Evolutionary conservation across 2,329 filamentous ascomycete genomes (phyloP).

Genomic region (Aureobasidium pullulans): DNA sequence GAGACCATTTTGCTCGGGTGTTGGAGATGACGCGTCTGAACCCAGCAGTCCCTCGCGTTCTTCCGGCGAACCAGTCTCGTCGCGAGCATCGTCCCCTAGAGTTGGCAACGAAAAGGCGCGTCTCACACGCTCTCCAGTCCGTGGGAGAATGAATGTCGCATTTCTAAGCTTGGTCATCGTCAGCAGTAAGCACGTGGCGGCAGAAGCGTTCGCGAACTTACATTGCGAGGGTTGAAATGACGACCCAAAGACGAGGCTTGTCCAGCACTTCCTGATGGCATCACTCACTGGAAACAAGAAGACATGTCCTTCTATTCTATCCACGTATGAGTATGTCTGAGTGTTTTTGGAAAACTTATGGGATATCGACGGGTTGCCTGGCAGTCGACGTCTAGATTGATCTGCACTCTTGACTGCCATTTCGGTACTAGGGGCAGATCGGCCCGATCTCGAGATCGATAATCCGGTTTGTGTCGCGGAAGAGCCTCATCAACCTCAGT

Average conservation of each 20-base stretch:
- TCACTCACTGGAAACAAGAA: neutral
- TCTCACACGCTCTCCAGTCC: constrained; percentile 75
- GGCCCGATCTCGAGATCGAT: neutral
- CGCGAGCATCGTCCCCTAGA: constrained; percentile 8
- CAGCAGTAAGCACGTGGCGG: neutral
- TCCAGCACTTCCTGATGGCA: constrained; percentile 3
- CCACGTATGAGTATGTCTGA: neutral
- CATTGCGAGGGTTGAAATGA: constrained; percentile 10
- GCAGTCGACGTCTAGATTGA: neutral
- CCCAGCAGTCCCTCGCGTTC: constrained; percentile 2
- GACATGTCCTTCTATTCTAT: neutral
- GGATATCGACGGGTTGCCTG: neutral
- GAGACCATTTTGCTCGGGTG: constrained; percentile 18
- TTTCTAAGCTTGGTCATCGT: constrained; percentile 14
- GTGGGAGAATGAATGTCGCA: constrained; percentile 78
- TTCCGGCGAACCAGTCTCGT: neutral
- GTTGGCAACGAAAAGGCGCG: constrained; percentile 65
- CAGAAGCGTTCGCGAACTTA: neutral
- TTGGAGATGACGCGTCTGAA: neutral
- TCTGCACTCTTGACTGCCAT: neutral
- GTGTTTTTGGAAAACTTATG: neutral
- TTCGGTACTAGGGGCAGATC: neutral
- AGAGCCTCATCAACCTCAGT: neutral
- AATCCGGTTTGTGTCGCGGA: neutral
- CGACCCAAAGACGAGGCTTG: constrained; percentile 8